phyloP scores from a whole-genome alignment of 1,139 yeast genomes.

The Williopsis jadinii region DNA sequence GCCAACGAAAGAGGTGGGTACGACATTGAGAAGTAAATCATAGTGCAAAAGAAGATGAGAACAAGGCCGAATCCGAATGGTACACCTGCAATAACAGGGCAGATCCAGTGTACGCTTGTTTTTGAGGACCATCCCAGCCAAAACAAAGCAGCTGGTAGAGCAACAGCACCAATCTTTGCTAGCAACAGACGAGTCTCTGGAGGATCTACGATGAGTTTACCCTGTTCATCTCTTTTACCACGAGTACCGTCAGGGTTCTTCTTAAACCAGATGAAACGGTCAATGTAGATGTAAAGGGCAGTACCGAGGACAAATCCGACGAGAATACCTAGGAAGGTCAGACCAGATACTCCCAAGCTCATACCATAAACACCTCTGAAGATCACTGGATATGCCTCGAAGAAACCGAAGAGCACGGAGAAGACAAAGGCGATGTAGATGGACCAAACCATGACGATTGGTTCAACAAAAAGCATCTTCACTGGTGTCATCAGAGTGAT shows the following conservation, averaged over 20 bases:
- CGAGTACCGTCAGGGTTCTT: conserved; percentile 58
- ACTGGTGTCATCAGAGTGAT: conserved; percentile 52
- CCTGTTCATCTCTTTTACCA: conserved; percentile 49
- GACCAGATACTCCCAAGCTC: conserved; percentile 54
- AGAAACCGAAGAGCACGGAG: conserved; percentile 71
- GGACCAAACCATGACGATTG: conserved; percentile 61
- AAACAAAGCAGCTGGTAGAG: conserved; percentile 62
- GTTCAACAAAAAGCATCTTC: conserved; percentile 60
- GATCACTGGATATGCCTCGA: conserved; percentile 71
- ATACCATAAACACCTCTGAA: conserved; percentile 56
- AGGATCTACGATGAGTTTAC: conserved; percentile 37
- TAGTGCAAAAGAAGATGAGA: conserved; percentile 63
- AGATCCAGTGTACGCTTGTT: conserved; percentile 65
- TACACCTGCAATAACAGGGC: conserved; percentile 66
- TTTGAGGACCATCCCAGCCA: conserved; percentile 82
- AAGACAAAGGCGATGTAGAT: conserved; percentile 52
- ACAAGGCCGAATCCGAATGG: conserved; percentile 74
- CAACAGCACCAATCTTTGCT: conserved; percentile 54
- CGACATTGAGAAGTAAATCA: conserved; percentile 64
- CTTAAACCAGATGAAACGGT: conserved; percentile 42
- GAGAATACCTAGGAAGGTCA: conserved; percentile 66
- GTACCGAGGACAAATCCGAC: conserved; percentile 55
- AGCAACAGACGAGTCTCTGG: conserved; percentile 39
- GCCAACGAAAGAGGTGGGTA: conserved; percentile 74
- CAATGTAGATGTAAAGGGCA: conserved; percentile 35